Conservation (phyloP, 805 yeast genomes). For the Zygotorulaspora danielsina region DNA sequence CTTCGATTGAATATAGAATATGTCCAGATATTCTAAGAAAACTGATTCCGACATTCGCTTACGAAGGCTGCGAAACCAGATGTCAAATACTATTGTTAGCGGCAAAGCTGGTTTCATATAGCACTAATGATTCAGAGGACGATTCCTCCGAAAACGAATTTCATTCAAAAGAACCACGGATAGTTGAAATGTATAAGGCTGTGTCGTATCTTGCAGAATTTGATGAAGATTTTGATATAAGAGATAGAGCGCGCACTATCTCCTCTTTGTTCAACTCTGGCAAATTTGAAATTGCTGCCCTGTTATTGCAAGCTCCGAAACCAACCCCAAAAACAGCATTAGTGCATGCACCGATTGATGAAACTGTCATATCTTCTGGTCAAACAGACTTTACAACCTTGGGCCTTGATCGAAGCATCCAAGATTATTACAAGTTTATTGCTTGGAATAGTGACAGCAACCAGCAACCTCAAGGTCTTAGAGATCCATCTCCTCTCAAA, state of each 20-base stretch:
- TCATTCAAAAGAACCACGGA: slow-evolving; percentile 35
- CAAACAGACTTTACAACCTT: slow-evolving; percentile 1
- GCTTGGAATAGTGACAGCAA: slow-evolving; percentile 21
- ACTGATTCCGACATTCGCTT: slow-evolving; percentile 48
- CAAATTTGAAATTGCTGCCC: slow-evolving; percentile 57
- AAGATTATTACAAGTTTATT: slow-evolving; percentile 11
- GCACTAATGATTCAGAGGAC: slow-evolving; percentile 42
- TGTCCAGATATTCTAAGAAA: slow-evolving; percentile 75
- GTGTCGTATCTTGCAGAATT: slow-evolving; percentile 62
- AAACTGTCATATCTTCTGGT: background rate
- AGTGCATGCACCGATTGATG: background rate
- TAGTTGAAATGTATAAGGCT: slow-evolving; percentile 54
- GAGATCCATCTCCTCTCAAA: slow-evolving; percentile 39
- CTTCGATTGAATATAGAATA: slow-evolving; percentile 42
- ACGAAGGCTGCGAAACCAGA: slow-evolving; percentile 56
- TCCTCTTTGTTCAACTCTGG: slow-evolving; percentile 52
- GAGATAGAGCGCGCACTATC: slow-evolving; percentile 81
- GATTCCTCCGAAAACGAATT: slow-evolving; percentile 26
- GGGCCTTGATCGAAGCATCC: slow-evolving; percentile 12
- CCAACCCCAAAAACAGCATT: slow-evolving; percentile 46
- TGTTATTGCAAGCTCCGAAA: slow-evolving; percentile 74
- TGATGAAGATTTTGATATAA: slow-evolving; percentile 69
- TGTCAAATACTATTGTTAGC: slow-evolving; percentile 68
- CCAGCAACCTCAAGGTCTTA: slow-evolving; percentile 23
- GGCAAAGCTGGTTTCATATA: slow-evolving; percentile 62